Evolutionary conservation across 352 stramenopile species (phyloP).

Genomic region (Globisporangium cystogenes): DNA sequence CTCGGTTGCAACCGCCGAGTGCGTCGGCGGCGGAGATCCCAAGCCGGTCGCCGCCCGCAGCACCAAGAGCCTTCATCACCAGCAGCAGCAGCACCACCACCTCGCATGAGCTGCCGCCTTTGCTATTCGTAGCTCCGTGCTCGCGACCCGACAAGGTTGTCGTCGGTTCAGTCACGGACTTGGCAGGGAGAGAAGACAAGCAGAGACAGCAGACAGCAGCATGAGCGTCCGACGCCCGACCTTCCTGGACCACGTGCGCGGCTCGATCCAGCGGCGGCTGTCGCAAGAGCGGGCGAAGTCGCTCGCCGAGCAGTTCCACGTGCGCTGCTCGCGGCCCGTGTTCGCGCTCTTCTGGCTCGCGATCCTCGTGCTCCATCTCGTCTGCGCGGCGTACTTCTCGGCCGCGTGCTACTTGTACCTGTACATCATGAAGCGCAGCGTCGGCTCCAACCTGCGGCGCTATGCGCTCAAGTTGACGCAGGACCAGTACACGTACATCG

Average conservation of each 20-base stretch:
- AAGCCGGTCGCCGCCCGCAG: not conserved
- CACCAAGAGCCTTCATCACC: no score
- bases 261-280: not conserved
- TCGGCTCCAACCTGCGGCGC: constrained; percentile 12
- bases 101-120: no score
- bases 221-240: not conserved
- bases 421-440: constrained; percentile 14
- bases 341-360: constrained; percentile 12
- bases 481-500: constrained; percentile 8
- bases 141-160: no score
- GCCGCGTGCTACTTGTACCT: constrained; percentile 12
- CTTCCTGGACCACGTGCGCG: not conserved
- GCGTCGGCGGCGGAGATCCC: not conserved
- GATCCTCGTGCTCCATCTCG: constrained; percentile 4
- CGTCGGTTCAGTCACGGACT: no score
- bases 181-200: no score
- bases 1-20: not conserved
- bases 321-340: constrained; percentile 1
- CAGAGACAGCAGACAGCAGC: no score
- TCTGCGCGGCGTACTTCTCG: constrained; percentile 13
- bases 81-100: no score
- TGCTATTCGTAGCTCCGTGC: no score
- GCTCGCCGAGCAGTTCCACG: constrained; percentile 8
- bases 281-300: not conserved
- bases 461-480: constrained; percentile 10